A percentile compares a stretch with the other conserved stretches of the same genome.
These are phyloP conservation scores for Chrysopogon serrulatus DNA, from an alignment of 176 grass and related monocot genomes.

Conservation along the genomic window DNA sequence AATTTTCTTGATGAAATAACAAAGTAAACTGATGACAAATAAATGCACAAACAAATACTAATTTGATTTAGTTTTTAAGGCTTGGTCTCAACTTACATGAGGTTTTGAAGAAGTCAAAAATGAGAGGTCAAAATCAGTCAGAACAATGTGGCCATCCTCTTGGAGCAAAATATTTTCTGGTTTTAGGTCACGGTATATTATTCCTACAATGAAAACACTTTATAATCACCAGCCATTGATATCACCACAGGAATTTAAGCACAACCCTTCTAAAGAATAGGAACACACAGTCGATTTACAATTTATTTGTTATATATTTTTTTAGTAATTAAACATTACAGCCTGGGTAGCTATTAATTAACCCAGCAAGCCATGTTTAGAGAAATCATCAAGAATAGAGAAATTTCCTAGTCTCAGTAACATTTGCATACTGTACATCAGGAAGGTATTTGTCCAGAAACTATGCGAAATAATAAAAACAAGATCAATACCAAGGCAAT, in stretches of 20 bases:
- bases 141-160: constrained; percentile 79
- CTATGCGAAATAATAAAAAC: not conserved
- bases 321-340: not conserved
- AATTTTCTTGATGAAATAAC: not conserved
- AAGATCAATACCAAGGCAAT: constrained; percentile 69
- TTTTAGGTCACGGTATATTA: constrained; percentile 97
- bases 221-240: constrained; percentile 12
- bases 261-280: not conserved
- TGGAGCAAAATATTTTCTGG: constrained; percentile 98
- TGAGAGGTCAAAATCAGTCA: constrained; percentile 96
- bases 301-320: not conserved
- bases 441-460: constrained; percentile 4
- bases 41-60: not conserved
- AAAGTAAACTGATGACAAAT: not conserved
- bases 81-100: constrained; percentile 51
- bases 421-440: not conserved
- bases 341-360: not conserved
- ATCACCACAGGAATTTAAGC: not conserved
- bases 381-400: not conserved
- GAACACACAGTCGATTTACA: not conserved
- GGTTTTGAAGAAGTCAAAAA: constrained; percentile 92
- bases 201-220: constrained; percentile 55
- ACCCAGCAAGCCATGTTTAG: not conserved
- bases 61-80: constrained; percentile 1
- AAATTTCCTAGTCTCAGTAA: not conserved